phyloP scores from a whole-genome alignment of 441 rosid species.

The Erodium texanum region DNA sequence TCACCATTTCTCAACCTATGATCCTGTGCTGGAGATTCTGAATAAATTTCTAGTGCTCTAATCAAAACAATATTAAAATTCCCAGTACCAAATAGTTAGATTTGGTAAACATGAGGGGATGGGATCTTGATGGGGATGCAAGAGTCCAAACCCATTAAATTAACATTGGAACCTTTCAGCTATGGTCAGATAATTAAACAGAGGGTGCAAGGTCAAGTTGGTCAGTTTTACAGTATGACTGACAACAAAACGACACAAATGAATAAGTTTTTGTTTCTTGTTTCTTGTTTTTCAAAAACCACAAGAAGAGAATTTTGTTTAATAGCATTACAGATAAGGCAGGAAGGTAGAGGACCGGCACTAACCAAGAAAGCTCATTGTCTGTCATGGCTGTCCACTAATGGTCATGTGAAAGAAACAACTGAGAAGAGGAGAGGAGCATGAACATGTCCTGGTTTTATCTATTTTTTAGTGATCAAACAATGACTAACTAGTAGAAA shows the following conservation, averaged over 20 bases:
- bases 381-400: background rate
- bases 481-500: background rate
- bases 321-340: background rate
- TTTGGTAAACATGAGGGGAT: background rate
- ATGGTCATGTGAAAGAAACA: background rate
- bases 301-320: background rate
- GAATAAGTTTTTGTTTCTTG: background rate
- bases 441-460: background rate
- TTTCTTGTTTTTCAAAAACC: background rate
- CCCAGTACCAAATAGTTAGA: background rate
- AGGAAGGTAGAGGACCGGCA: background rate
- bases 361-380: background rate
- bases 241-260: background rate
- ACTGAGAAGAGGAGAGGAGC: background rate
- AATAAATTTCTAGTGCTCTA: background rate
- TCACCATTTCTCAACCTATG: conserved; percentile 2
- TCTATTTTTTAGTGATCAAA: background rate
- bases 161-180: conserved; percentile 1
- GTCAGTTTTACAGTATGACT: background rate
- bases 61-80: background rate
- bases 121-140: conserved; percentile 3
- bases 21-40: background rate
- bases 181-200: background rate
- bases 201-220: background rate
- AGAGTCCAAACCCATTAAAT: conserved; percentile 1